Evolutionary conservation across 352 stramenopile genomes (phyloP).

Genomic region (Phytophthora multivora): DNA sequence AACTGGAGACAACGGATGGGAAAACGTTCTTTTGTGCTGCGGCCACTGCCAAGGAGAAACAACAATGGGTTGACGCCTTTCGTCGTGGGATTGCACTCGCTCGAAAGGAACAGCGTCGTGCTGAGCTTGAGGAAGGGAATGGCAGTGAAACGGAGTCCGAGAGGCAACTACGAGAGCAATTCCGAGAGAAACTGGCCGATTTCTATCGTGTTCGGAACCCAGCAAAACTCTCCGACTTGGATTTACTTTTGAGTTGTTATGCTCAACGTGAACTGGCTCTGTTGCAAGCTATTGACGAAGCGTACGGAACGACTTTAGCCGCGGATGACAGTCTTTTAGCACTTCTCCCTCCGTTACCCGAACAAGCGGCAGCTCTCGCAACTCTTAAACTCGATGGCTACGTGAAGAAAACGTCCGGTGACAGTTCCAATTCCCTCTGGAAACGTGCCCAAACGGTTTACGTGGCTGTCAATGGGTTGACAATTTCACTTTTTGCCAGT

Average conservation of each 20-base stretch:
- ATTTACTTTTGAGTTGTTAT: slow-evolving; percentile 57
- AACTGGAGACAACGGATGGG: slow-evolving; percentile 67
- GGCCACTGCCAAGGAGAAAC: slow-evolving; percentile 54
- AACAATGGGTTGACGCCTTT: slow-evolving; percentile 66
- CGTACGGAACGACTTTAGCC: slow-evolving; percentile 41
- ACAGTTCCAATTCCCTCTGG: slow-evolving; percentile 35
- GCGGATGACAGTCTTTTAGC: slow-evolving; percentile 38
- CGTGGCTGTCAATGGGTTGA: slow-evolving; percentile 49
- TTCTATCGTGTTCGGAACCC: slow-evolving; percentile 71
- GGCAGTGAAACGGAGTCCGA: slow-evolving; percentile 19
- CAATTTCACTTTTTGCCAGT: slow-evolving; percentile 56
- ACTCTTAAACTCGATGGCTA: slow-evolving; percentile 50
- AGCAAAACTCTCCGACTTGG: slow-evolving; percentile 50
- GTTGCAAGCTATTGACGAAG: slow-evolving; percentile 52
- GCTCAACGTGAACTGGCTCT: slow-evolving; percentile 46
- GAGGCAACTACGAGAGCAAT: slow-evolving; percentile 27
- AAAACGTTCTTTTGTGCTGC: slow-evolving; percentile 80
- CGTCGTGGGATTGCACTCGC: slow-evolving; percentile 50
- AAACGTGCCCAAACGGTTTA: slow-evolving; percentile 47
- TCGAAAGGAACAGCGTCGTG: slow-evolving; percentile 20
- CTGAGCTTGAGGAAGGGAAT: not conserved
- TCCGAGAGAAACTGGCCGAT: slow-evolving; percentile 44
- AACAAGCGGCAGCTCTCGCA: slow-evolving; percentile 35
- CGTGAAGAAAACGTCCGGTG: slow-evolving; percentile 35
- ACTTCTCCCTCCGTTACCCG: slow-evolving; percentile 35